Evolutionary conservation across 768 basidiomycete species (phyloP).

Genomic region (Grammothele lineata): DNA sequence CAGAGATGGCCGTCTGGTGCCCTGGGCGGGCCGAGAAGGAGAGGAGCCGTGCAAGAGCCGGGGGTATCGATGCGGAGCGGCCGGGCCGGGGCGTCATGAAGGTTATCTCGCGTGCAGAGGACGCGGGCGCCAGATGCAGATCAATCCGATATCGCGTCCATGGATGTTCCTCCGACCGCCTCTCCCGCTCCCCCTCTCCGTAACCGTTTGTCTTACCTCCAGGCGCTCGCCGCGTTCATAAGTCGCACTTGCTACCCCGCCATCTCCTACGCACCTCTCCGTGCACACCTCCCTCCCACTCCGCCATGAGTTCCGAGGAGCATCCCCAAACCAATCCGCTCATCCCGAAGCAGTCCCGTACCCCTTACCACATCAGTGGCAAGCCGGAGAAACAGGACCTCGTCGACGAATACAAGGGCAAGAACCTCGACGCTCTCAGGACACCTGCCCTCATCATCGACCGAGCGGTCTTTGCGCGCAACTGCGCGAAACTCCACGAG

Average conservation of each 20-base stretch:
- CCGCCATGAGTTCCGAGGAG: constrained; percentile 14
- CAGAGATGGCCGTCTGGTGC: no score
- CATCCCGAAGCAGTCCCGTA: constrained; percentile 40
- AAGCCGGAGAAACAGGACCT: constrained; percentile 48
- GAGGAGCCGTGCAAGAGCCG: no score
- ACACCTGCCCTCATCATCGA: constrained; percentile 82
- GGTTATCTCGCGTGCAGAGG: no score
- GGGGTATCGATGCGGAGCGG: no score
- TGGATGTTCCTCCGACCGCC: no score
- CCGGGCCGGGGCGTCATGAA: no score
- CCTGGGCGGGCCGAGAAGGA: no score
- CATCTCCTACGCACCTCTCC: not conserved
- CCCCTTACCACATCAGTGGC: constrained; percentile 36
- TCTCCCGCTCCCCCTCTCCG: no score
- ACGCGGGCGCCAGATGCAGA: constrained; percentile 11
- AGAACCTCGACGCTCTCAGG: constrained; percentile 49
- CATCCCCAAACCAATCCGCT: constrained; percentile 16
- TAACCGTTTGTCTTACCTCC: no score
- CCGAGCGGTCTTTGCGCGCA: constrained; percentile 62
- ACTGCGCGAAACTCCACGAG: constrained; percentile 70
- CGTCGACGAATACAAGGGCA: constrained; percentile 53
- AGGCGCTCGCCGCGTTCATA: no score
- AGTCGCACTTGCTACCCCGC: not conserved
- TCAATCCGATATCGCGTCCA: no score
- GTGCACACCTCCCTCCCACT: not conserved